A percentile compares a stretch with the other conserved stretches of the same genome.
phyloP scores from a whole-genome alignment of 1,284 basidiomycete genomes.

The Trichosporon asahii region DNA sequence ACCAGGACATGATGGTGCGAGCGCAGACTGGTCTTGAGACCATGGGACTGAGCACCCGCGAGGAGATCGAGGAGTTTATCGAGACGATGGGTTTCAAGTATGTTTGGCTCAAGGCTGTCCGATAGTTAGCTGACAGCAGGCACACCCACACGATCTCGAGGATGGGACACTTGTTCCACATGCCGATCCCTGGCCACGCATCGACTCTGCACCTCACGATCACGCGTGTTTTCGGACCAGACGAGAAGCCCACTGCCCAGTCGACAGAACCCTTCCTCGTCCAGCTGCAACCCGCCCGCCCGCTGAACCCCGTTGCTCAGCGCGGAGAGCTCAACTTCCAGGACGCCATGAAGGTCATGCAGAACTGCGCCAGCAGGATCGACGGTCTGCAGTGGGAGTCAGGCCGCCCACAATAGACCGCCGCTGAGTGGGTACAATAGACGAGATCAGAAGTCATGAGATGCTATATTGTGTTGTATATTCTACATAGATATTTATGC shows the following conservation, averaged over 20 bases:
- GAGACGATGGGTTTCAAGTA: slow-evolving; percentile 39
- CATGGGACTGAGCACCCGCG: slow-evolving; percentile 21
- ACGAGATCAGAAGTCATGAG: background rate
- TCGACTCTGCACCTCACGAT: slow-evolving; percentile 37
- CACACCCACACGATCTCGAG: slow-evolving; percentile 38
- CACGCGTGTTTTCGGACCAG: slow-evolving; percentile 25
- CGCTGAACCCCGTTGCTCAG: slow-evolving; percentile 31
- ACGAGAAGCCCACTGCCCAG: slow-evolving; percentile 10
- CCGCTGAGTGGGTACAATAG: background rate
- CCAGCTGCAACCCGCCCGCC: slow-evolving; percentile 36
- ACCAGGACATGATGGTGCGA: slow-evolving; percentile 38
- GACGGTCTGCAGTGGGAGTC: slow-evolving; percentile 44
- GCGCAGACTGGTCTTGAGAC: slow-evolving; percentile 38
- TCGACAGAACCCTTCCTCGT: slow-evolving; percentile 39
- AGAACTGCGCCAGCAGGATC: slow-evolving; percentile 29
- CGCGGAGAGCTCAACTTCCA: slow-evolving; percentile 31
- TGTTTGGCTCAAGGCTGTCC: slow-evolving; percentile 17
- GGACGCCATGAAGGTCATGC: slow-evolving; percentile 39
- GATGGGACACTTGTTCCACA: slow-evolving; percentile 38
- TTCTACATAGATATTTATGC: background rate
- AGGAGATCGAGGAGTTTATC: slow-evolving; percentile 41
- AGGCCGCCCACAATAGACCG: slow-evolving; percentile 14
- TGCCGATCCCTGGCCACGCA: slow-evolving; percentile 34
- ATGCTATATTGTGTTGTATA: background rate
- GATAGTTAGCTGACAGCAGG: slow-evolving; percentile 22